Conservation (phyloP, 768 basidiomycete genomes). For the Calocybe cyanea region DNA sequence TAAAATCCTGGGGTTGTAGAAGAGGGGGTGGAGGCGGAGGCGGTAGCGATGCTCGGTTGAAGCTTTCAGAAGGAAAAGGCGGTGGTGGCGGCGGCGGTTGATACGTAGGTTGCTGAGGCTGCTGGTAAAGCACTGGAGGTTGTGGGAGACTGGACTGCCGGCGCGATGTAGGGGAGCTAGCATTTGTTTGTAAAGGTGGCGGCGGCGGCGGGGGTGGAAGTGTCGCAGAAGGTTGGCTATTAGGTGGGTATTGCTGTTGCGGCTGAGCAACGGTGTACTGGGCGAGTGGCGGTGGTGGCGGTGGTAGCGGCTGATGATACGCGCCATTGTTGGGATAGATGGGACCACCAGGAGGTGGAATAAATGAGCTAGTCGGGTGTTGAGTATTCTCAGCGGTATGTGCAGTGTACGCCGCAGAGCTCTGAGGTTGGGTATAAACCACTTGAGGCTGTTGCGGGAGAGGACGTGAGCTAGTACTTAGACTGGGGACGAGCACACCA, state of each 20-base stretch:
- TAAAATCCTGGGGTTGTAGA: constrained; percentile 8
- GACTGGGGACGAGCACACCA: constrained; percentile 25
- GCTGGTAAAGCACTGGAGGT: constrained; percentile 41
- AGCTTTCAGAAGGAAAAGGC: constrained; percentile 19
- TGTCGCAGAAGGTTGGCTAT: constrained; percentile 13
- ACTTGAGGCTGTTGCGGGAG: constrained; percentile 44
- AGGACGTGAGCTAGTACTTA: constrained; percentile 36
- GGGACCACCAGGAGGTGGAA: constrained; percentile 18
- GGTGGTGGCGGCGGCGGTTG: constrained; percentile 37
- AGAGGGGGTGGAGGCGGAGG: constrained; percentile 37
- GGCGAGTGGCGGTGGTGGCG: constrained; percentile 28
- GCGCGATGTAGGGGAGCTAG: constrained; percentile 25
- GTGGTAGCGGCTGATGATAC: constrained; percentile 32
- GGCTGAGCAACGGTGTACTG: constrained; percentile 18
- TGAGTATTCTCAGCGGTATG: constrained; percentile 22
- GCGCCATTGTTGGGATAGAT: constrained; percentile 21
- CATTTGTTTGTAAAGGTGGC: constrained; percentile 29
- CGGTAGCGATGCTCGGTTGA: constrained; percentile 26
- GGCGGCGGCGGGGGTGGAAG: constrained; percentile 28
- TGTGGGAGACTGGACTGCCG: constrained; percentile 50
- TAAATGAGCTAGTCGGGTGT: constrained; percentile 24
- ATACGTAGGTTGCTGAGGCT: constrained; percentile 22
- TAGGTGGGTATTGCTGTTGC: constrained; percentile 16
- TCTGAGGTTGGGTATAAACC: constrained; percentile 29
- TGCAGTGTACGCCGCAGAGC: constrained; percentile 26